phyloP scores from a whole-genome alignment of 306 rosid genomes.

The Dryas alaskensis region DNA sequence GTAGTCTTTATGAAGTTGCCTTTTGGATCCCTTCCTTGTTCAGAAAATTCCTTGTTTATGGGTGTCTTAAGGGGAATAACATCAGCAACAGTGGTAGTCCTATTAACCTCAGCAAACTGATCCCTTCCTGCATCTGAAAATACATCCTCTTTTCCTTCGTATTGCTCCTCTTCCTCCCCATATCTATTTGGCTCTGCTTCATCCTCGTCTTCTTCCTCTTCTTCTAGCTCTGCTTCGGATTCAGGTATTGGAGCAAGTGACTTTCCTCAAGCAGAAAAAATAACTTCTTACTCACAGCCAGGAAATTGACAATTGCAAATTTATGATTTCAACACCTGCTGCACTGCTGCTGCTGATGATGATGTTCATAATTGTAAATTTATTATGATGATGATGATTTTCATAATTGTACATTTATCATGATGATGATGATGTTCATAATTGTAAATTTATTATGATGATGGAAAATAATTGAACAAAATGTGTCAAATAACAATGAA shows the following conservation, averaged over 20 bases:
- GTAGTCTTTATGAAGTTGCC: constrained; percentile 28
- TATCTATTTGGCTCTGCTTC: constrained; percentile 28
- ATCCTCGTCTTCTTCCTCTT: constrained; percentile 50
- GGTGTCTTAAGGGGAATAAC: constrained; percentile 32
- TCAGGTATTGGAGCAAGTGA: constrained; percentile 98
- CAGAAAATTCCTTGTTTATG: constrained; percentile 29
- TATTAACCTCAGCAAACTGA: constrained; percentile 33
- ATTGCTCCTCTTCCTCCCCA: constrained; percentile 34
- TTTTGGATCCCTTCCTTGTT: constrained; percentile 40
- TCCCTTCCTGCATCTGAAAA: constrained; percentile 29
- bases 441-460: background rate
- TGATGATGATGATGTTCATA: background rate
- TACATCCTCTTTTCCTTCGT: constrained; percentile 26
- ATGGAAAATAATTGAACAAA: background rate
- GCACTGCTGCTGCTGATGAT: constrained; percentile 22
- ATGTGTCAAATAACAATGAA: background rate
- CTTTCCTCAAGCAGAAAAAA: constrained; percentile 79
- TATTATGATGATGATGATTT: constrained; percentile 1
- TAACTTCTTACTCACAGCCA: constrained; percentile 41
- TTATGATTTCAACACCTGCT: constrained; percentile 21
- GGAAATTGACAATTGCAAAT: constrained; percentile 21
- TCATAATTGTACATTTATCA: constrained; percentile 11
- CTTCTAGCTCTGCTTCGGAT: constrained; percentile 83
- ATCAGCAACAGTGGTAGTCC: constrained; percentile 27
- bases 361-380: constrained; percentile 16